A percentile compares a stretch with the other conserved stretches of the same genome.
phyloP scores from a whole-genome alignment of 2,329 filamentous ascomycete species.

The Colletotrichum sp. region DNA sequence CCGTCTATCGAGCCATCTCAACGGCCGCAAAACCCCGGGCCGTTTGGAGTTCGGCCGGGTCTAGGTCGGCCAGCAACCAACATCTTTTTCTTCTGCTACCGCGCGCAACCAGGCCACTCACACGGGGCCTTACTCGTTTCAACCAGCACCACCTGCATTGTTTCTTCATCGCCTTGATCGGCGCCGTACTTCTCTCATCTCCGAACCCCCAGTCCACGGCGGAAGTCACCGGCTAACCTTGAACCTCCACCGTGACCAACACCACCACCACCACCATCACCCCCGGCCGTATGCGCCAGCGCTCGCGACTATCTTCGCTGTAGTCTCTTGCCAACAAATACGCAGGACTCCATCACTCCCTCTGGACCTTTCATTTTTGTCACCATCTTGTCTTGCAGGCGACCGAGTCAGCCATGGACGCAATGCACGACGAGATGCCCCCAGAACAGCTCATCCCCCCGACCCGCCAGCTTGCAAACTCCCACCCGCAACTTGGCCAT shows the following conservation, averaged over 20 bases:
- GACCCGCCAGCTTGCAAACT: constrained; percentile 35
- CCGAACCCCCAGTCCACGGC: background rate
- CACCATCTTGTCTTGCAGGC: constrained; percentile 10
- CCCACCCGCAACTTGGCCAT: background rate
- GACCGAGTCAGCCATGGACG: constrained; percentile 12
- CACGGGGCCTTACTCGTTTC: background rate
- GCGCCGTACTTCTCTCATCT: background rate
- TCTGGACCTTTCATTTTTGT: background rate
- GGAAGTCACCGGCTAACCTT: background rate
- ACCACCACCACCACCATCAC: background rate
- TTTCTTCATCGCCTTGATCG: background rate
- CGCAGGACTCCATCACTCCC: background rate
- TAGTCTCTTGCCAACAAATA: background rate
- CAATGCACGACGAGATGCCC: constrained; percentile 25
- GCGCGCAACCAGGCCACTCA: background rate
- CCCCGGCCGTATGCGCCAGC: background rate
- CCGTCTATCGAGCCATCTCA: background rate
- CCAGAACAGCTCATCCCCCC: constrained; percentile 36
- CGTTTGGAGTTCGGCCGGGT: background rate
- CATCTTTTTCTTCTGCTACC: background rate
- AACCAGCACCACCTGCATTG: background rate
- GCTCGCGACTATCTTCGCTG: background rate
- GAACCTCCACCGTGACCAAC: background rate
- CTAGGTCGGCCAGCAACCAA: background rate
- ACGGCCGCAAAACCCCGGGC: background rate